A percentile compares a stretch with the other conserved stretches of the same genome.
phyloP scores from a whole-genome alignment of 2,329 filamentous ascomycete genomes.

The Rosellinia necatrix region DNA sequence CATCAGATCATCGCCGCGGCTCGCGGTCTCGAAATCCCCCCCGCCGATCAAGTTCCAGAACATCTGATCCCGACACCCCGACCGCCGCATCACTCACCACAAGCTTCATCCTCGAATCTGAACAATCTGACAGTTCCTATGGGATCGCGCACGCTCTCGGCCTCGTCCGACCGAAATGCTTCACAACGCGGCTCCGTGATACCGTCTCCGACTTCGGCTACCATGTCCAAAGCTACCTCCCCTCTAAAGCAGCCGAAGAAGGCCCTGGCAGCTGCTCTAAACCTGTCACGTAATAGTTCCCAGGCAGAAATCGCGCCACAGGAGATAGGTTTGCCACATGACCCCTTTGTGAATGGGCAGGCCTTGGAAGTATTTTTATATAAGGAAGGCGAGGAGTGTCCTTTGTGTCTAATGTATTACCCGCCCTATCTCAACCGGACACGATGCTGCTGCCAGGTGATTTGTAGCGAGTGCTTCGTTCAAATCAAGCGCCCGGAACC shows the following conservation, averaged over 20 bases:
- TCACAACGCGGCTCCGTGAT: conserved; percentile 67
- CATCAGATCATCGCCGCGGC: conserved; percentile 93
- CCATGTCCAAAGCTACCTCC: conserved; percentile 53
- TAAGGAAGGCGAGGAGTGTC: conserved; percentile 87
- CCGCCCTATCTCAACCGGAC: conserved; percentile 94
- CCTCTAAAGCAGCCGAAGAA: conserved; percentile 84
- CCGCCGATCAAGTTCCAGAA: conserved; percentile 80
- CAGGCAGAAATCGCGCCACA: conserved; percentile 74
- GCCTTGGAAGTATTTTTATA: conserved; percentile 91
- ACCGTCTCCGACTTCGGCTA: conserved; percentile 59
- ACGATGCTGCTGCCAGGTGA: conserved; percentile 91
- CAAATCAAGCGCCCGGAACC: conserved; percentile 88
- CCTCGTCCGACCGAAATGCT: conserved; percentile 71
- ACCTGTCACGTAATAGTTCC: conserved; percentile 73
- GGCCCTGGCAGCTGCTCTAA: conserved; percentile 81
- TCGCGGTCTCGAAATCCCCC: conserved; percentile 80
- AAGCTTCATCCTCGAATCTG: conserved; percentile 63
- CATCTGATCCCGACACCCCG: conserved; percentile 56
- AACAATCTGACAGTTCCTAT: conserved; percentile 81
- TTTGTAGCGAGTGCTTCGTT: conserved; percentile 98
- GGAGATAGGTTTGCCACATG: conserved; percentile 78
- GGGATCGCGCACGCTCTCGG: conserved; percentile 74
- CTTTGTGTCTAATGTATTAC: conserved; percentile 96
- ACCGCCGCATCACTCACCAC: conserved; percentile 51
- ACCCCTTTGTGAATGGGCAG: conserved; percentile 93